A percentile compares a stretch with the other conserved stretches of the same genome.
phyloP scores from a whole-genome alignment of 306 rosid species.

The Prosopis cineraria region DNA sequence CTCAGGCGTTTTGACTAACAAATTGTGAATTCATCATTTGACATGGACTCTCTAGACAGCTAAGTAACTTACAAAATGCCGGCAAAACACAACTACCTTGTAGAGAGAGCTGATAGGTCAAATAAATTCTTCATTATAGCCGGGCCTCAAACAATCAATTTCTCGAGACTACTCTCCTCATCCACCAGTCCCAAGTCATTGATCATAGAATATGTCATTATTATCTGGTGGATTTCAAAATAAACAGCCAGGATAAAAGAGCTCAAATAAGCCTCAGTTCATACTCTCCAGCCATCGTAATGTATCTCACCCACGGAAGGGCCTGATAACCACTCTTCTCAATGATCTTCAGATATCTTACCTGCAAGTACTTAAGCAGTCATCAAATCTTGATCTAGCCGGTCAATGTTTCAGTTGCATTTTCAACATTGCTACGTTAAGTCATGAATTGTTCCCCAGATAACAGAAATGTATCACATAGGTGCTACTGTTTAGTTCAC shows the following conservation, averaged over 20 bases:
- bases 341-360: constrained; percentile 96
- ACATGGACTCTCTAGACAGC: constrained; percentile 35
- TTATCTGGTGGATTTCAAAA: constrained; percentile 34
- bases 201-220: constrained; percentile 32
- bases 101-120: constrained; percentile 41
- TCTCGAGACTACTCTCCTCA: constrained; percentile 20
- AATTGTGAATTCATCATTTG: constrained; percentile 22
- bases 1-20: constrained; percentile 32
- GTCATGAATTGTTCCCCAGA: constrained; percentile 1
- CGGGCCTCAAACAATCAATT: constrained; percentile 10
- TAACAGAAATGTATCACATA: background rate
- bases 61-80: constrained; percentile 43
- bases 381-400: constrained; percentile 13
- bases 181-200: constrained; percentile 34
- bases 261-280: constrained; percentile 83
- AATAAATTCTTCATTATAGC: constrained; percentile 29
- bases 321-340: constrained; percentile 99
- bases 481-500: constrained; percentile 13
- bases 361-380: constrained; percentile 53
- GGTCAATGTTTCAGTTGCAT: constrained; percentile 10
- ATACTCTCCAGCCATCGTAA: constrained; percentile 98
- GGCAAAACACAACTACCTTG: constrained; percentile 25
- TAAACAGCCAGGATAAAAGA: constrained; percentile 28
- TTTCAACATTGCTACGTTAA: background rate
- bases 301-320: constrained; percentile 99